Evolutionary conservation across 148 eudicot species (phyloP), one percentile per base, ranked within the genome.

Genomic region (Amaranthus cruentus): DNA sequence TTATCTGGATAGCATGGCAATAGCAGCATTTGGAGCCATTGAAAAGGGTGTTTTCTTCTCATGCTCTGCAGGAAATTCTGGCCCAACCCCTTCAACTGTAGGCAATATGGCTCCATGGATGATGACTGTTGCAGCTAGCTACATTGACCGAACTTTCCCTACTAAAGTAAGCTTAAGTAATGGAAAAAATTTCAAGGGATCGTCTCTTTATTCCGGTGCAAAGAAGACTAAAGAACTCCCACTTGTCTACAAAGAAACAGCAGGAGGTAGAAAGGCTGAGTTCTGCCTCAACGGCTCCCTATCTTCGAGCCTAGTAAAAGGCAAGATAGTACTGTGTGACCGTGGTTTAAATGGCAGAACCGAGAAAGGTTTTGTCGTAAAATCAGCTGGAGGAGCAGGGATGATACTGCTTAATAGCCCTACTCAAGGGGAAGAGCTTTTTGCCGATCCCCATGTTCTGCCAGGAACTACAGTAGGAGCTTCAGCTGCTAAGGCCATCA

Each of bases 81-180:
- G 96, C 11, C 96, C 96, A 11, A 77, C 18, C 8, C 78, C 80
- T 21, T 86, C 90, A 15, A 79, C 86, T 14, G 96, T 88, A 43
- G 83, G 83, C 72, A 90, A 90, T 69, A 72, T 80, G 64, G 96
- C 96, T 3, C 96, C 96, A 7, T 90, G 96, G 96, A 82, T 90
- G 68, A 78, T 72, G 81, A 90, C 96, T 0, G 89, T 90, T 47
- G 96, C 69, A 9, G 96, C 96, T 0, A 90, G 96, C 84, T 88
- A 81, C 73, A 68, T 69, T 6, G 88, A 88, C 77, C 77, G 96
- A 5, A 72, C 51, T 18, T 90, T 90, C 69, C 89, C 88, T 7
- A 78, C 90, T 47, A 74, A 10, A 52, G 86, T 88, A 8, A 80
- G 75, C 61, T 87, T 90, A 4, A 89, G 96, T 14, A 82, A 88